phyloP scores from a whole-genome alignment of 495 filamentous ascomycete genomes.

The Hypoxylon crocopeplum region DNA sequence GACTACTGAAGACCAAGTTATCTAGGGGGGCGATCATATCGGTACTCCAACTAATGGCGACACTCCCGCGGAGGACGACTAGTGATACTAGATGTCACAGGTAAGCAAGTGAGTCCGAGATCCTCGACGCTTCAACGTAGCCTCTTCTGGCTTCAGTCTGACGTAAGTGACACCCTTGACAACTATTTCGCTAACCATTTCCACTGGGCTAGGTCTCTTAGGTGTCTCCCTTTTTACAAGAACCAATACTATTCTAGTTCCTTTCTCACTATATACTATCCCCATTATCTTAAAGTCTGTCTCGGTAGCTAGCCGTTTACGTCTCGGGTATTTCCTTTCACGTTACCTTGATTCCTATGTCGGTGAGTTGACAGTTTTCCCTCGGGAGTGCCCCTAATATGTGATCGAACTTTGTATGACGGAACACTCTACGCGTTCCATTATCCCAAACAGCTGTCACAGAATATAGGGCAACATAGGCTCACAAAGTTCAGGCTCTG shows the following conservation, averaged over 20 bases:
- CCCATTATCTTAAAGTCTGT: no score
- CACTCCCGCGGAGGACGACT: conserved; percentile 5
- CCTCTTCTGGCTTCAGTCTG: conserved; percentile 22
- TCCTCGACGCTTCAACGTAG: background rate
- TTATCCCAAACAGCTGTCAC: background rate
- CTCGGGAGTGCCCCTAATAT: conserved; percentile 6
- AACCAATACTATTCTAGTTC: background rate
- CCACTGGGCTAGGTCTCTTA: background rate
- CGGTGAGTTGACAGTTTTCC: background rate
- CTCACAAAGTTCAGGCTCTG: conserved; percentile 19
- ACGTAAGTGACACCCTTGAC: conserved; percentile 3
- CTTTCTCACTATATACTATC: conserved; percentile 1
- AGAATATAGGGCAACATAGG: background rate
- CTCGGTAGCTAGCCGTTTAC: no score
- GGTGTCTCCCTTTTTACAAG: background rate
- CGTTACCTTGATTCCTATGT: background rate
- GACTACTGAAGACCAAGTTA: background rate
- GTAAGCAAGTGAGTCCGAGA: conserved; percentile 10
- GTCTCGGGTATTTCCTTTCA: background rate
- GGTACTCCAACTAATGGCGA: conserved; percentile 15
- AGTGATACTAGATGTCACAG: background rate
- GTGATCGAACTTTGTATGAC: conserved; percentile 14
- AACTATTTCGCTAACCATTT: background rate
- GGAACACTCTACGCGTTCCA: background rate
- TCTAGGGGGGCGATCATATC: conserved; percentile 10